These are phyloP conservation scores for Trypanosoma melophagium DNA, from an alignment of 208 protist genomes.

Conservation along the genomic window DNA sequence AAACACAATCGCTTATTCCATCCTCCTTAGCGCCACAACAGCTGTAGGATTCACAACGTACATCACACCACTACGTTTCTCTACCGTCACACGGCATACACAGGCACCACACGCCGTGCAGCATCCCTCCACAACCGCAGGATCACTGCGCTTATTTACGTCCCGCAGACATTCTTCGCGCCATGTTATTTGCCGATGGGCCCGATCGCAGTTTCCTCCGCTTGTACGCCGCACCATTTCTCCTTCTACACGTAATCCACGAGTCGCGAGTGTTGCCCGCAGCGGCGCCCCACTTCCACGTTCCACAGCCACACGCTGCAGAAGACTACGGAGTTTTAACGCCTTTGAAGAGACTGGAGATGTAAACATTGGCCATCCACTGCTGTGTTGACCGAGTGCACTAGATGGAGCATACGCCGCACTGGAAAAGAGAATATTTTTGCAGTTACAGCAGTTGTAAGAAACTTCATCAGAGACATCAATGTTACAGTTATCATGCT, in stretches of 20 bases:
- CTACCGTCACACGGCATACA: constrained; percentile 56
- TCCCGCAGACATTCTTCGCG: constrained; percentile 65
- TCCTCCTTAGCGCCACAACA: constrained; percentile 3
- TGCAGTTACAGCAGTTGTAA: constrained; percentile 41
- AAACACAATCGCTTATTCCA: too few relatives aligned
- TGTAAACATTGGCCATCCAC: constrained; percentile 59
- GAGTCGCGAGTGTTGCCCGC: constrained; percentile 23
- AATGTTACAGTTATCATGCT: not conserved
- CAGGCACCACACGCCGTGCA: constrained; percentile 42
- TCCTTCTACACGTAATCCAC: constrained; percentile 54
- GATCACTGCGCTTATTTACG: constrained; percentile 57
- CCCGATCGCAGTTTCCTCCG: constrained; percentile 11
- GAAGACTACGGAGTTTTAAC: constrained; percentile 30
- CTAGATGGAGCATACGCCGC: constrained; percentile 12
- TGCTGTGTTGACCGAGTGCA: constrained; percentile 21
- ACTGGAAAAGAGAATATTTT: constrained; percentile 35
- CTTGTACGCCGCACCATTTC: constrained; percentile 39
- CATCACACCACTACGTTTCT: constrained; percentile 15
- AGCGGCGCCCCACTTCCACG: constrained; percentile 17
- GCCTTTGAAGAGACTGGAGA: constrained; percentile 3
- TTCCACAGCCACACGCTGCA: constrained; percentile 26
- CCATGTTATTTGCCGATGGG: constrained; percentile 32
- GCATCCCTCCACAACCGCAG: constrained; percentile 40
- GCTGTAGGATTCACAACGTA: constrained; percentile 34
- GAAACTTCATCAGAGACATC: not conserved